Evolutionary conservation across 345 rosid genomes (phyloP).

Genomic region (Triadica sebifera): DNA sequence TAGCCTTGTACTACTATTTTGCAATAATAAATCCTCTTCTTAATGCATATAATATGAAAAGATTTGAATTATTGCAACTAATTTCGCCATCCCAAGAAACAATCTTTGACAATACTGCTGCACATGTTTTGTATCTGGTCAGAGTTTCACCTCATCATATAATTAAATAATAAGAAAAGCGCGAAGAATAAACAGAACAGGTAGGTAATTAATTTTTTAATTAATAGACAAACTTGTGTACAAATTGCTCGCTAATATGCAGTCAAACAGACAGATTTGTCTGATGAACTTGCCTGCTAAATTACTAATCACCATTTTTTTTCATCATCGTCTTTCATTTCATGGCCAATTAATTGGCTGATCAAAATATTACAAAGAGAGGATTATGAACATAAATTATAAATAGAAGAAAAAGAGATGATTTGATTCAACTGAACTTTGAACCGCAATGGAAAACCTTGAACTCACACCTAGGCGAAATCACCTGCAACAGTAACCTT

Average conservation of each 20-base stretch:
- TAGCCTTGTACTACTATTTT: too few relatives aligned
- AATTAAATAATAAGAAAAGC: too few relatives aligned
- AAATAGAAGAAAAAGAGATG: neutral
- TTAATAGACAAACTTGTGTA: neutral
- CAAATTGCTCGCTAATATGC: neutral
- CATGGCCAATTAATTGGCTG: neutral
- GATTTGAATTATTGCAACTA: too few relatives aligned
- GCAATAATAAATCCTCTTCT: too few relatives aligned
- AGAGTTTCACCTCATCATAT: too few relatives aligned
- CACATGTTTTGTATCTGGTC: too few relatives aligned
- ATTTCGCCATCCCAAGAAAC: too few relatives aligned
- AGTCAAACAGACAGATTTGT: neutral
- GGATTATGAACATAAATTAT: neutral
- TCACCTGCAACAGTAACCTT: slow-evolving; percentile 54
- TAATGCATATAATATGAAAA: too few relatives aligned
- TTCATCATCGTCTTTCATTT: neutral
- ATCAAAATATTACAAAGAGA: neutral
- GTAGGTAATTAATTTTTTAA: neutral
- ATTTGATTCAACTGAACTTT: neutral
- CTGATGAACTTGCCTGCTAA: neutral
- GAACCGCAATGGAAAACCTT: slow-evolving; percentile 54
- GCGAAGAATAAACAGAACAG: neutral
- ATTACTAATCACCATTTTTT: neutral
- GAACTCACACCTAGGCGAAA: slow-evolving; percentile 73
- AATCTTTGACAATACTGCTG: too few relatives aligned